Percentiles rank a stretch among this genome's conserved stretches.
These are phyloP conservation scores for Backusella mclennaniae DNA, from an alignment of 192 early-diverging fungal species.

Conservation along the genomic window DNA sequence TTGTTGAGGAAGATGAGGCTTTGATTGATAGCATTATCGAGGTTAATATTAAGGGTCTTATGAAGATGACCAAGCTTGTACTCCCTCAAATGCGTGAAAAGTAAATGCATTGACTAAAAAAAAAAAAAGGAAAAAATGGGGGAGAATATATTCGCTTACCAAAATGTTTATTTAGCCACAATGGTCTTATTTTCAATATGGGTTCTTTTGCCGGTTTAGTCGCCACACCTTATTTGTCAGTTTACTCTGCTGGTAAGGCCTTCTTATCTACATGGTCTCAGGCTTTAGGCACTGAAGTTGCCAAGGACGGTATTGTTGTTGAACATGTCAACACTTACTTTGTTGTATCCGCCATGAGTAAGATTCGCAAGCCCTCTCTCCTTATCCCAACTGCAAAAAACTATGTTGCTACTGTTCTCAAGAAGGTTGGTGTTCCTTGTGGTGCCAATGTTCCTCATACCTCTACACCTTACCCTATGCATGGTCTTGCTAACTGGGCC, in stretches of 20 bases:
- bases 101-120: slow-evolving; percentile 25
- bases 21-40: slow-evolving; percentile 73
- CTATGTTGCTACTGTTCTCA: slow-evolving; percentile 74
- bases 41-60: slow-evolving; percentile 82
- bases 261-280: slow-evolving; percentile 90
- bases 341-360: slow-evolving; percentile 93
- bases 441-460: slow-evolving; percentile 62
- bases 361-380: slow-evolving; percentile 80
- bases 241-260: slow-evolving; percentile 92
- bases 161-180: slow-evolving; percentile 41
- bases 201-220: slow-evolving; percentile 89
- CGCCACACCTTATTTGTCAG: slow-evolving; percentile 80
- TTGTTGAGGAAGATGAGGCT: slow-evolving; percentile 70
- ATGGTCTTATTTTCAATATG: slow-evolving; percentile 88
- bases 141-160: not conserved
- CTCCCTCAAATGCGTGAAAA: slow-evolving; percentile 76
- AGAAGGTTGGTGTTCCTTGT: slow-evolving; percentile 65
- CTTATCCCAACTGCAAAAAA: slow-evolving; percentile 77
- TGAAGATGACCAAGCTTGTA: slow-evolving; percentile 79
- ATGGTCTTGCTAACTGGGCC: slow-evolving; percentile 69
- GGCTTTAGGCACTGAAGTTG: slow-evolving; percentile 82
- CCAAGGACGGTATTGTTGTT: slow-evolving; percentile 70
- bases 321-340: slow-evolving; percentile 96
- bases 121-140: not conserved
- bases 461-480: slow-evolving; percentile 65